These are phyloP conservation scores for Malus sieversii DNA, from an alignment of 306 rosid species.

Conservation along the genomic window DNA sequence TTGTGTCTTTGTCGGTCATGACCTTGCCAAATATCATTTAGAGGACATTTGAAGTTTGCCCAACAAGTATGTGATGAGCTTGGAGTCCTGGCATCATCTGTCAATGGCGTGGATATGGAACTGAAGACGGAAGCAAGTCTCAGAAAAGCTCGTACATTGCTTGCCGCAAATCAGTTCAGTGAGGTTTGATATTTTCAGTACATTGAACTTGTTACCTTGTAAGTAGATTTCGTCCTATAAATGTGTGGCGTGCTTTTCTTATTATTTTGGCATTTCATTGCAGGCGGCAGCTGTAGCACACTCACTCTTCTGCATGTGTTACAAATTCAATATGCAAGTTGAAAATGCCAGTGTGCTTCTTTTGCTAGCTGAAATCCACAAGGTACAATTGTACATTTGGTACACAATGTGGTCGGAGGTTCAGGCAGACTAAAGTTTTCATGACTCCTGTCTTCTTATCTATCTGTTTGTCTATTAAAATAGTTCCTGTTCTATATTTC, in stretches of 20 bases:
- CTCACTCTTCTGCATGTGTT: slow-evolving; percentile 91
- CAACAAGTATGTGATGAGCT: slow-evolving; percentile 90
- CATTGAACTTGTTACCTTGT: background rate
- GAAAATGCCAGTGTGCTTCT: slow-evolving; percentile 92
- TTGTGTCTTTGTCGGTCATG: background rate
- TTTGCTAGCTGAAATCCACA: slow-evolving; percentile 93
- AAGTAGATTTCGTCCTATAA: background rate
- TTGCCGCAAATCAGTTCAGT: slow-evolving; percentile 83
- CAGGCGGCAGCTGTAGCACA: slow-evolving; percentile 96
- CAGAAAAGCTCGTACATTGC: slow-evolving; percentile 82
- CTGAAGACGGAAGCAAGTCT: slow-evolving; percentile 94
- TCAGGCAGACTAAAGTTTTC: background rate
- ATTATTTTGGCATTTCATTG: slow-evolving; percentile 14
- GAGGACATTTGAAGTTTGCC: slow-evolving; percentile 84
- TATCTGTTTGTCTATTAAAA: background rate
- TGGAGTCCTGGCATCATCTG: slow-evolving; percentile 85
- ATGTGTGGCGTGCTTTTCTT: background rate
- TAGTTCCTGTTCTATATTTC: background rate
- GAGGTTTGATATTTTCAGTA: slow-evolving; percentile 49
- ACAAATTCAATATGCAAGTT: slow-evolving; percentile 89
- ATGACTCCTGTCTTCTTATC: background rate
- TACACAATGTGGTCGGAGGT: background rate
- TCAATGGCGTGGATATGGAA: slow-evolving; percentile 87
- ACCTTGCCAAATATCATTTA: slow-evolving; percentile 22
- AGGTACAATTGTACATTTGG: slow-evolving; percentile 39